phyloP scores from a whole-genome alignment of 305 asterid genomes.

The Stenogyne calaminthoides region DNA sequence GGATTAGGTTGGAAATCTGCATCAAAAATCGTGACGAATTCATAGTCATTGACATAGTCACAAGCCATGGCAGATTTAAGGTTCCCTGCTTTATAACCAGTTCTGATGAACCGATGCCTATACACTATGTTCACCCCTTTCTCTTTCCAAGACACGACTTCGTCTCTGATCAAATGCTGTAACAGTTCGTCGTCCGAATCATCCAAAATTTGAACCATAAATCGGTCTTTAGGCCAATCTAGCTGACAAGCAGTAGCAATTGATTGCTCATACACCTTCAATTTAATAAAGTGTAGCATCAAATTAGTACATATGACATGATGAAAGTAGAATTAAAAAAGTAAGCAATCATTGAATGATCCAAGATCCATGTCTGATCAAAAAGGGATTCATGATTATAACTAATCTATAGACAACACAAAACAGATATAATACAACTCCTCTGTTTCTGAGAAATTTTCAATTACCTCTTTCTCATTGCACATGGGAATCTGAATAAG shows the following conservation, averaged over 20 bases:
- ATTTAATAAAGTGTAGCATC: not conserved
- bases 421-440: not conserved
- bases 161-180: conserved; percentile 70
- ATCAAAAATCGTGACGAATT: conserved; percentile 85
- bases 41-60: conserved; percentile 85
- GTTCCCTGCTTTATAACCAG: conserved; percentile 97
- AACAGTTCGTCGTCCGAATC: conserved; percentile 82
- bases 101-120: conserved; percentile 80
- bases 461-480: conserved; percentile 90
- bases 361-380: conserved; percentile 8
- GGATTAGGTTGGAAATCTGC: conserved; percentile 94
- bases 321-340: not conserved
- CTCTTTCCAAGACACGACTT: conserved; percentile 77
- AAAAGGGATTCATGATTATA: not conserved
- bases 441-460: not conserved
- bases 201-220: conserved; percentile 83
- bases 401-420: not conserved
- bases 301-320: conserved; percentile 1
- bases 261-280: conserved; percentile 81
- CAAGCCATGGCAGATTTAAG: conserved; percentile 97
- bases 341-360: not conserved
- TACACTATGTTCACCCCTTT: conserved; percentile 87
- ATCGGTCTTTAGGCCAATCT: conserved; percentile 92
- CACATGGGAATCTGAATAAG: conserved; percentile 98
- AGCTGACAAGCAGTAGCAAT: conserved; percentile 86